A percentile compares a stretch with the other conserved stretches of the same genome.
These are phyloP conservation scores for Wickerhamomyces tratensis DNA, from an alignment of 805 yeast genomes.

Conservation along the genomic window DNA sequence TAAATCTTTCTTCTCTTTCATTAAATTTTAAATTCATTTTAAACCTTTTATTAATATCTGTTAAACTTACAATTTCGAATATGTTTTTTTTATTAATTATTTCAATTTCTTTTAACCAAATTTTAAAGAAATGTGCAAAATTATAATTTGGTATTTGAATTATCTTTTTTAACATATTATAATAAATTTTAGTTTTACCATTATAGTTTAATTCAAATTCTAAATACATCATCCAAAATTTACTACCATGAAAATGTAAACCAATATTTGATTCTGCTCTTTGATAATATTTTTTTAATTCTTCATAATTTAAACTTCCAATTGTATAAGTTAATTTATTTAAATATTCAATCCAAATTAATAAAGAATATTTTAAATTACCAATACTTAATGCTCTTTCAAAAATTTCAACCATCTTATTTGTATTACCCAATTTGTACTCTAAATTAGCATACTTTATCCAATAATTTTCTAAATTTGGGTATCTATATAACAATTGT, in stretches of 20 bases:
- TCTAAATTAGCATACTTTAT: conserved; percentile 40
- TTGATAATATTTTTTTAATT: conserved; percentile 31
- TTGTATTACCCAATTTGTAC: conserved; percentile 33
- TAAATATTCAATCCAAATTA: conserved; percentile 42
- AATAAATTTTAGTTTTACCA: conserved; percentile 14
- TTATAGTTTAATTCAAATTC: conserved; percentile 30
- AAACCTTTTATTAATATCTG: conserved; percentile 14
- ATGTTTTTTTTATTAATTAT: conserved; percentile 5
- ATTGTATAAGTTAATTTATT: conserved; percentile 23
- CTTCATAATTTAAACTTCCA: conserved; percentile 17
- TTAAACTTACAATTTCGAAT: conserved; percentile 4
- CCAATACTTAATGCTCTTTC: conserved; percentile 23
- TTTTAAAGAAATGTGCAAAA: conserved; percentile 35
- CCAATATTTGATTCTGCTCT: conserved; percentile 41
- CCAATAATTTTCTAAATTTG: conserved; percentile 48
- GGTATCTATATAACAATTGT: conserved; percentile 35
- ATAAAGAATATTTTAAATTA: conserved; percentile 32
- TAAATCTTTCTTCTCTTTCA: not conserved
- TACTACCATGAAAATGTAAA: conserved; percentile 37
- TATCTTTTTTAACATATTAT: conserved; percentile 32
- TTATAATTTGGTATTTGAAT: conserved; percentile 50
- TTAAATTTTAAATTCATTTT: conserved; percentile 4
- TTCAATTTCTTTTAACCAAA: conserved; percentile 25
- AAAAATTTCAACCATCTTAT: conserved; percentile 26
- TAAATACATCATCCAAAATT: conserved; percentile 42